phyloP scores from a whole-genome alignment of 176 grass and related monocot species.

The Zea luxurians region DNA sequence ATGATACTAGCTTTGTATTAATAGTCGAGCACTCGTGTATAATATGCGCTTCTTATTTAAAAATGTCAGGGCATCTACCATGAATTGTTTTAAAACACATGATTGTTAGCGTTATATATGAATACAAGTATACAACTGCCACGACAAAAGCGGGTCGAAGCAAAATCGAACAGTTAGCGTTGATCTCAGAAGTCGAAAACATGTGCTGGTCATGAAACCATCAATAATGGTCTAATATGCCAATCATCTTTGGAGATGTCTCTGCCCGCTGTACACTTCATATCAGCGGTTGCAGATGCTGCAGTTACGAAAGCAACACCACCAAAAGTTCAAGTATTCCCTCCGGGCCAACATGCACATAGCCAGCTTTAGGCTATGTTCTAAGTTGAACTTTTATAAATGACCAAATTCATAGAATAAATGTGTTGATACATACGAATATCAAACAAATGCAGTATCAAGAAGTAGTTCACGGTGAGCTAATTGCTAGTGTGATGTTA shows the following conservation, averaged over 20 bases:
- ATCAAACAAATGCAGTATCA: not conserved
- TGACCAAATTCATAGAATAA: not conserved
- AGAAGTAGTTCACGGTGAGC: not conserved
- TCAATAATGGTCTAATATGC: not conserved
- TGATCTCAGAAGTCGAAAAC: not conserved
- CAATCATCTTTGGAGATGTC: not conserved
- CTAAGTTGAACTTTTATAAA: not conserved
- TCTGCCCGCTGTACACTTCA: not conserved
- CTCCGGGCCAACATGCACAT: too few species aligned
- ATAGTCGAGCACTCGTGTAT: too few species aligned
- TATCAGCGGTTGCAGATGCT: not conserved
- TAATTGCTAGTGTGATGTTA: not conserved
- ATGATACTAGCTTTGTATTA: too few species aligned
- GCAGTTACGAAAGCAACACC: not conserved
- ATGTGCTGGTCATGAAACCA: not conserved
- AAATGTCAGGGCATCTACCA: too few species aligned
- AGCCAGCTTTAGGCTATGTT: too few species aligned
- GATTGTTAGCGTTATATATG: too few species aligned
- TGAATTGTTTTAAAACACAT: too few species aligned
- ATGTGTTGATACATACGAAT: not conserved
- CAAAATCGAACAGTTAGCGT: not conserved
- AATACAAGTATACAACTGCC: not conserved
- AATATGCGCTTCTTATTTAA: too few species aligned
- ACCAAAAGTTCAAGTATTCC: not conserved
- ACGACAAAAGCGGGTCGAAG: not conserved